Percentiles rank a stretch among this genome's conserved stretches.
phyloP scores from a whole-genome alignment of 441 rosid genomes.

The Pelargonium australe region DNA sequence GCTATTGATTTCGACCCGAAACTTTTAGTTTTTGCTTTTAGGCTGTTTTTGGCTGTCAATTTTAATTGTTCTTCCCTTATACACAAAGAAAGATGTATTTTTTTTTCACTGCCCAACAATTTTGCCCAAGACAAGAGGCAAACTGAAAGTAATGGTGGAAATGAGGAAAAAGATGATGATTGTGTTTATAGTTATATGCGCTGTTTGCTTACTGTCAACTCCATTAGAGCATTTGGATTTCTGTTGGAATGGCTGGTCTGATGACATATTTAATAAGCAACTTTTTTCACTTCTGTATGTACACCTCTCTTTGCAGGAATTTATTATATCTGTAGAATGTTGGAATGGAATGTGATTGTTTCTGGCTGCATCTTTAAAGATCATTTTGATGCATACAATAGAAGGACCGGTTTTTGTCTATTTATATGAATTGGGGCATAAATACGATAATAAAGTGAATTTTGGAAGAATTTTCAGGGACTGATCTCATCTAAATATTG shows the following conservation, averaged over 20 bases:
- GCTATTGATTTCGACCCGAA: neutral
- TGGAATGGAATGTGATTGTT: neutral
- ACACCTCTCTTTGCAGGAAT: neutral
- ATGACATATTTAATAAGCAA: neutral
- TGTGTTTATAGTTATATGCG: neutral
- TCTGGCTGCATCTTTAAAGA: neutral
- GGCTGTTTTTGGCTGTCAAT: neutral
- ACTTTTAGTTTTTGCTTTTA: neutral
- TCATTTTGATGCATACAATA: neutral
- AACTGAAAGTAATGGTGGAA: neutral
- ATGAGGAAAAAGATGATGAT: neutral
- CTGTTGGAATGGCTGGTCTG: neutral
- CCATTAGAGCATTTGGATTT: neutral
- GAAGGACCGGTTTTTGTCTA: neutral
- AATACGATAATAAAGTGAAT: neutral
- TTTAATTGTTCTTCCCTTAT: no score
- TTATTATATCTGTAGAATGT: neutral
- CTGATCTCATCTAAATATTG: neutral
- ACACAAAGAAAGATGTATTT: no score
- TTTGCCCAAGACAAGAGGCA: neutral
- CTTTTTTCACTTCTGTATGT: neutral
- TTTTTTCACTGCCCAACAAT: neutral
- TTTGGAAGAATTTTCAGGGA: neutral
- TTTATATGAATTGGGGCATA: neutral
- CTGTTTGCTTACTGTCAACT: neutral